Percentiles rank a stretch among this genome's conserved stretches.
Evolutionary conservation across 805 yeast genomes (phyloP).

Genomic region (Barnettozyma vustinii): DNA sequence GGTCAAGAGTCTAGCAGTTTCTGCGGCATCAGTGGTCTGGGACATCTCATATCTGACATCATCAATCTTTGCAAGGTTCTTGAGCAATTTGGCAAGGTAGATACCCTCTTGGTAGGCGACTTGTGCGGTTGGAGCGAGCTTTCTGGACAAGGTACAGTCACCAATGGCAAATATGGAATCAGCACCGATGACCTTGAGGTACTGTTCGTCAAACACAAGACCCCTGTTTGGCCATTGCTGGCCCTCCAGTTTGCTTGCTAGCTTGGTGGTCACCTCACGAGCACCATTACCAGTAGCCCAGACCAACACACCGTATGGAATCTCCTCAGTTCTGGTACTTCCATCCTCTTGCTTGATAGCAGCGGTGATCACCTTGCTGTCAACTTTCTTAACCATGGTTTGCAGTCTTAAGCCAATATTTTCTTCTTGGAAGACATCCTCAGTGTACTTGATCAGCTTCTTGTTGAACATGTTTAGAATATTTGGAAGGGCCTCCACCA

Average conservation of each 20-base stretch:
- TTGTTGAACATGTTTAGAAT: conserved; percentile 56
- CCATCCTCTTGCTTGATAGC: conserved; percentile 72
- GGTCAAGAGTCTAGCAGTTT: conserved; percentile 35
- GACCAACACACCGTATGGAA: conserved; percentile 89
- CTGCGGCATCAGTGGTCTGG: conserved; percentile 28
- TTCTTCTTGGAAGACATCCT: conserved; percentile 35
- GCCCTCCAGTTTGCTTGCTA: conserved; percentile 67
- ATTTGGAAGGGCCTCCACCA: conserved; percentile 88
- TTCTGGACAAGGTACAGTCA: conserved; percentile 78
- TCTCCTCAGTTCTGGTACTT: conserved; percentile 42
- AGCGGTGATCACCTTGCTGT: conserved; percentile 64
- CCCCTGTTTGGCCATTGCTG: conserved; percentile 86
- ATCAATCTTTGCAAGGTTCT: conserved; percentile 41
- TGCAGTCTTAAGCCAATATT: conserved; percentile 74
- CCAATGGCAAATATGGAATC: conserved; percentile 84
- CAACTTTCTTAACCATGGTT: conserved; percentile 88
- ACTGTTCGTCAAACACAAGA: conserved; percentile 66
- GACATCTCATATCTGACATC: conserved; percentile 34
- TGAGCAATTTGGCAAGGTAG: conserved; percentile 69
- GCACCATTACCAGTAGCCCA: conserved; percentile 98
- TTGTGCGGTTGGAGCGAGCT: conserved; percentile 94
- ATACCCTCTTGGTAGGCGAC: conserved; percentile 93
- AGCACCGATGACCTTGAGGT: conserved; percentile 74
- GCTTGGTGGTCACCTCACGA: conserved; percentile 62
- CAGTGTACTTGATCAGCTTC: conserved; percentile 39